Evolutionary conservation across 2,329 filamentous ascomycete genomes (phyloP), one percentile per base, ranked within the genome.

Genomic region (Colletotrichum echinochloae): DNA sequence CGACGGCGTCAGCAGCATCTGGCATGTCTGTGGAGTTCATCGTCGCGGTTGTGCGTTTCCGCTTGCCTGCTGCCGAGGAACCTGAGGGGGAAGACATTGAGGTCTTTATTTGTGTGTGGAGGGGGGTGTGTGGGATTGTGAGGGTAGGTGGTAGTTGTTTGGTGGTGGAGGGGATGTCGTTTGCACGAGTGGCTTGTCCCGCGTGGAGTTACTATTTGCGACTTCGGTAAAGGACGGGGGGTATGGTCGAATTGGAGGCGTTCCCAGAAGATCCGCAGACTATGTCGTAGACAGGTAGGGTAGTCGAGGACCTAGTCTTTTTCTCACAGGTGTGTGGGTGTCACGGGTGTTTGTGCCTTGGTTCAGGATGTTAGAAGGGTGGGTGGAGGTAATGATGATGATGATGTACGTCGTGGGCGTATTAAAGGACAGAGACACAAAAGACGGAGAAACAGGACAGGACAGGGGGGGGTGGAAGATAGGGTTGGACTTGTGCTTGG

Each of bases 21-120:
- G 72, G 84, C 78, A 74, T 85, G 81, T 86, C 83, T 73, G 83
- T 80, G 61, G 83, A 80, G 71, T 80, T 85, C 74, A 85, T 81
- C 72, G 86, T 81, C 72, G 86, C 87, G 70, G 84, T 83, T 66
- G 87, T 88, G 80, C 95, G 91, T 88, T 97, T 97, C 82, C 95
- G 92, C 86, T 97, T 97, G 76, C 86, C 87, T 74, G 83, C 83
- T 72, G 85, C 83, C 68, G 85, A 82, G 28, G 86, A 85, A 62
- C 83, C 83, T 33, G 85, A 87, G 44, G 89, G 85, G 37, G 90
- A 90, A 35, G 90, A 87, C 90, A 92, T 92, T 72, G 20, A 33
- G 28, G 23, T 51, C 46, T 41, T 55, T 62, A 46, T 60, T 33
- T 48, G 66, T 48, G 55, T 59, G 23, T n/a, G n/a, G n/a, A n/a